Conservation (phyloP, 768 basidiomycete genomes). For the Gloeopeniophorella convolvens region DNA sequence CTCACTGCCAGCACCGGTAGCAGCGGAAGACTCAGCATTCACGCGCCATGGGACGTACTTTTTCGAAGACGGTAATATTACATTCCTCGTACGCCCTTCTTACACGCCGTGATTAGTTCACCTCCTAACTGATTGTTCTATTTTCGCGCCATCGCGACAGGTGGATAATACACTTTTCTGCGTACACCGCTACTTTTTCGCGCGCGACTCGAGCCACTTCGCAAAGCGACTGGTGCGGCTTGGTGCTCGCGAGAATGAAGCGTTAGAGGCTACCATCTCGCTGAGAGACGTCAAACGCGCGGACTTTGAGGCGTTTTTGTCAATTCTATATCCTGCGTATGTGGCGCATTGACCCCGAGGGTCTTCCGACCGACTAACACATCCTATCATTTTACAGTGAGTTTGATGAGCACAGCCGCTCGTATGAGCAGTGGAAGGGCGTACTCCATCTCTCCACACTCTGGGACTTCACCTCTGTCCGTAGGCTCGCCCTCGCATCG, state of each 20-base stretch:
- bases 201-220: conserved; percentile 13
- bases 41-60: conserved; percentile 14
- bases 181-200: conserved; percentile 15
- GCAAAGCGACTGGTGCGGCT: conserved; percentile 6
- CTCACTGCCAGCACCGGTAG: too few species aligned
- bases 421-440: conserved; percentile 19
- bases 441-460: conserved; percentile 18
- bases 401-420: conserved; percentile 10
- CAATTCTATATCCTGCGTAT: conserved; percentile 20
- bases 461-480: conserved; percentile 21
- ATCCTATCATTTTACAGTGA: background rate
- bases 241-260: conserved; percentile 8
- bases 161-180: conserved; percentile 13
- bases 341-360: background rate
- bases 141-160: background rate
- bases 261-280: conserved; percentile 5
- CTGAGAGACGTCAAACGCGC: conserved; percentile 11
- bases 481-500: conserved; percentile 14
- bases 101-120: background rate
- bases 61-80: conserved; percentile 19
- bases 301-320: conserved; percentile 20
- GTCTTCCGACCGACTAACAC: background rate
- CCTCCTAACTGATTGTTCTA: too few species aligned
- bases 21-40: too few species aligned
- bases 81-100: conserved; percentile 3